Evolutionary conservation across 2,329 filamentous ascomycete species (phyloP), one percentile per base, ranked within the genome.

Genomic region (Fusarium goolgardi): DNA sequence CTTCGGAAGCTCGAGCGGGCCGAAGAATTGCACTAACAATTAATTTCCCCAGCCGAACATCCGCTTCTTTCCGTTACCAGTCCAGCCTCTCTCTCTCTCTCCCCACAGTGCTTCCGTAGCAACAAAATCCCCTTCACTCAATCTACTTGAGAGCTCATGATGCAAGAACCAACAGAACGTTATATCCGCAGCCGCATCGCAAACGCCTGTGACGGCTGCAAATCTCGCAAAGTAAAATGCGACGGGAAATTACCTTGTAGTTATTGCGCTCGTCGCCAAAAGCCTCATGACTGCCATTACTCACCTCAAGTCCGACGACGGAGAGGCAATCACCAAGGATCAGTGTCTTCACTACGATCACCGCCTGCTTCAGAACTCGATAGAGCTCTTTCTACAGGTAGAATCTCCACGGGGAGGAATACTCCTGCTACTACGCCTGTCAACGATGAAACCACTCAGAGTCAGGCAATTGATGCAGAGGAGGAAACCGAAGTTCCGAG

Each of bases 191-290:
- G 75, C 56, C 84, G 84, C 62, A 81, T 85, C 43, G 78, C 82
- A 58, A 85, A 85, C 63, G 85, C 85, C 43, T 86, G 85, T 73
- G 84, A 86, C 65, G 79, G 80, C 4, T 86, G 84, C 77, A 86
- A 86, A 69, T 78, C 81, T 13, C 81, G 83, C 55, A 86, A 86
- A 78, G 82, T 86, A 40, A 86, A 85, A 75, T 87, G 85, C 72
- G 84, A 86, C 65, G 85, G 85, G 2, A 79, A 79, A n/a, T 69
- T 79, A n/a, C 85, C 85, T 1, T 87, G 85, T 71, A 78, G 78
- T 39, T 85, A 85, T 69, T 87, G 85, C 64, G 77, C 78, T 13
- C 75, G 79, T 2, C 79, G 83, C 1, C 80, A 79, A 59, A 79
- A 80, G 23, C 77, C 80, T 10, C 76, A 81, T 11, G 65, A 77